Conservation (phyloP, 179 eudicot species). For the Gypsophila paniculata region DNA sequence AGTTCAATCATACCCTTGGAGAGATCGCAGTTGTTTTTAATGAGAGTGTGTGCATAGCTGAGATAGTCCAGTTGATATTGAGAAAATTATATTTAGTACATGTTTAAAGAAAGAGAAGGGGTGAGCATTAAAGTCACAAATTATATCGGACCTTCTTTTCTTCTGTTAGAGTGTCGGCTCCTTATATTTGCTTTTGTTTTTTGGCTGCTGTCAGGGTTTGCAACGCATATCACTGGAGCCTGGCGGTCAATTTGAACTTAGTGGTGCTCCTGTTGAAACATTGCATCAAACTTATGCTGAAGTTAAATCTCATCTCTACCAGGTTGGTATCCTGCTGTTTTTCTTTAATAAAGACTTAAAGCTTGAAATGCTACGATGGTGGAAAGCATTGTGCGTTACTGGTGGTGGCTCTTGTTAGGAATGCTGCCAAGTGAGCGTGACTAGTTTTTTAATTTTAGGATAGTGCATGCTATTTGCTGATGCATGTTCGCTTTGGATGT, state of each 20-base stretch:
- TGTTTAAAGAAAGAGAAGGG: background rate
- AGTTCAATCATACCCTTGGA: background rate
- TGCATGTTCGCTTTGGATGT: too few species aligned
- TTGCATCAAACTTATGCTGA: conserved; percentile 98
- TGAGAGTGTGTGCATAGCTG: background rate
- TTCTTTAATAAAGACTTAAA: background rate
- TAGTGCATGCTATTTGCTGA: too few species aligned
- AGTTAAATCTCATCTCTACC: conserved; percentile 96
- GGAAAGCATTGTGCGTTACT: too few species aligned
- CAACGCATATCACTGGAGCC: conserved; percentile 97
- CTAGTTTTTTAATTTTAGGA: too few species aligned
- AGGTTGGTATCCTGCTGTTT: conserved; percentile 43
- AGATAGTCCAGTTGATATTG: background rate
- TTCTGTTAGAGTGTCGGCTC: background rate
- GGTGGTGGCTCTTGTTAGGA: too few species aligned
- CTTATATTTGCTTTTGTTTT: conserved; percentile 11
- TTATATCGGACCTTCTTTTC: conserved; percentile 19
- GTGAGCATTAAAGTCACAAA: background rate
- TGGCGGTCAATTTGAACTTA: conserved; percentile 98
- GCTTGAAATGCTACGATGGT: background rate
- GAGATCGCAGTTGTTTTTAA: background rate
- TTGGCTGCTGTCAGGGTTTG: conserved; percentile 51
- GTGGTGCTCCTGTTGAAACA: conserved; percentile 98
- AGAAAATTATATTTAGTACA: background rate
- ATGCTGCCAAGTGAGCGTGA: too few species aligned